Base-by-base conservation (phyloP, 208 protist genomes). In the Crithidia brevicula region DNA sequence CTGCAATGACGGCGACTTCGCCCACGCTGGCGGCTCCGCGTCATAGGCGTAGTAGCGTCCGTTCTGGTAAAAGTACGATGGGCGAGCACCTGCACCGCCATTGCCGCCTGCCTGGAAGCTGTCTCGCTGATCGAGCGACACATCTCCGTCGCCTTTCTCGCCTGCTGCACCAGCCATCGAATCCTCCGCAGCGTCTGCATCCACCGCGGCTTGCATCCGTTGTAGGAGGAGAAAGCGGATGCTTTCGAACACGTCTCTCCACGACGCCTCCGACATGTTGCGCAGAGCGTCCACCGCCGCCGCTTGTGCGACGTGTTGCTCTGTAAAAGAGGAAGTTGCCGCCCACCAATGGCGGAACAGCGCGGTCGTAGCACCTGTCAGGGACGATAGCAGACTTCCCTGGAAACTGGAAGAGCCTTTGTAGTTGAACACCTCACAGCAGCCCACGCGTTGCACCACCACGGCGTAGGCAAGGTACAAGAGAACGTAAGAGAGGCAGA, bases 31-130 rank as follows among this genome's bases (percentile, higher is more conserved):
- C 27, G 42, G 52, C 33, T 59, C 20, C 4, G 72, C 63, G 42
- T 58, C 57, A 57, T 77, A 78, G 13, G 61, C 66, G 54, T 77
- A 78, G 66, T 77, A 77, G 18, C 45, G 57, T 8, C 77, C 77
- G 28, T 78, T 82, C 31, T 78, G 77, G 46, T 78, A 82, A 38
- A 78, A 82, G 33, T 64, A 61, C 18, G 66, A 68, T 1, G 42
- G 30, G 3, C 42, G 57, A 28, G 11, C 43, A 7, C 22, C 22
- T 9, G n/a, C 38, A 46, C 34, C n/a, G 15, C 6, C 53, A 27
- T 1, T 36, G n/a, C 6, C 25, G 30, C n/a, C n/a, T n/a, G n/a
- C n/a, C n/a, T n/a, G n/a, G n/a, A n/a, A n/a, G n/a, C n/a, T n/a
- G n/a, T n/a, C n/a, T 18, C 56, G 22, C 2, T 52, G 6, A 10